Evolutionary conservation across 73 alveolate genomes (phyloP), one percentile per base, ranked within the genome.

Genomic region (Paramecium primaurelia): DNA sequence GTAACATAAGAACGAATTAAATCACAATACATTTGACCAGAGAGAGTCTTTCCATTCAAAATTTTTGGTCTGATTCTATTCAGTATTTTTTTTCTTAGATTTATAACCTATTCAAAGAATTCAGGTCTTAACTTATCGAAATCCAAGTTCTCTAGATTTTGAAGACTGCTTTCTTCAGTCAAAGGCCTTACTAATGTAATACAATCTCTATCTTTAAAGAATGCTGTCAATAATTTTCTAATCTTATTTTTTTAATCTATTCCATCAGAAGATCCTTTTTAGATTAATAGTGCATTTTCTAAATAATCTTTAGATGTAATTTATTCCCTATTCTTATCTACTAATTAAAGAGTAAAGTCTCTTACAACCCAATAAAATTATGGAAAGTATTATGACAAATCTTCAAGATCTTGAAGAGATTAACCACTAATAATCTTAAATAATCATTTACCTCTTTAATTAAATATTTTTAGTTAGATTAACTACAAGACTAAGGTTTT

Each of bases 201-300:
- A 58, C 99, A 97, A 93, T 98, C 99, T 93, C 99, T 93, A 30
- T 98, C 99, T n/a, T 95, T 95, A 86, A 98, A 98, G 90, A 96
- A 98, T 30, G 98, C 94, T 84, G 98, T 97, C 14, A 98, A 92
- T 93, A 98, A 92, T 86, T 97, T 94, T 93, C 99, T 94, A 14
- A 97, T 97, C 77, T 97, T 95, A 94, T 98, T 98, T 75, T 97
- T 97, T 60, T 97, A 84, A 68, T 98, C 99, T 37, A 96, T 95
- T 45, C 92, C 26, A 36, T 96, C 98, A 51, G 97, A 94, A 6
- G 96, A 93, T 34, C 99, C 98, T 71, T 95, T 97, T 71, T 96
- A 92, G 2, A 92, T 86, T 51, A 95, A 86, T 14, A 98, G 92
- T 14, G 99, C 98, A 80, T 86, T 93, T 87, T 98, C 99, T 47